These are phyloP conservation scores for Gynochthodes officinalis DNA, from an alignment of 257 asterid species.

Conservation along the genomic window DNA sequence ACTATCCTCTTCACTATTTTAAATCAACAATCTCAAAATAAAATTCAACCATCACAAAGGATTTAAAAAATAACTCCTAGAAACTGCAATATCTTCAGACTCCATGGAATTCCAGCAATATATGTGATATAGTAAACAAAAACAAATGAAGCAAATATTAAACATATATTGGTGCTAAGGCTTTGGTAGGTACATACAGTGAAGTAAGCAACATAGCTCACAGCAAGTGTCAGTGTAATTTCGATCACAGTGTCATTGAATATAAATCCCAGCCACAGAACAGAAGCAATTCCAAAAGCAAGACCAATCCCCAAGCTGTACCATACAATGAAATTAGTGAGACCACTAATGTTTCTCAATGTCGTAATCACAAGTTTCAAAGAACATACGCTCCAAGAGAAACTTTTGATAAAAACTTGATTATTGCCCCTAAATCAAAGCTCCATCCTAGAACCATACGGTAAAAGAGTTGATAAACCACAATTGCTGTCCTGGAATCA, in stretches of 20 bases:
- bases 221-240: slow-evolving; percentile 84
- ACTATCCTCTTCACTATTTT: neutral
- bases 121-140: neutral
- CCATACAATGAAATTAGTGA: slow-evolving; percentile 28
- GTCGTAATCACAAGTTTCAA: slow-evolving; percentile 21
- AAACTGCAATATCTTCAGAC: neutral
- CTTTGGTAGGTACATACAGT: slow-evolving; percentile 54
- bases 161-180: slow-evolving; percentile 14
- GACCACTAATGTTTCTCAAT: slow-evolving; percentile 20
- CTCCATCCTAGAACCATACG: slow-evolving; percentile 87
- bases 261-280: slow-evolving; percentile 92
- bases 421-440: slow-evolving; percentile 61
- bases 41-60: slow-evolving; percentile 1
- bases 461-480: slow-evolving; percentile 80
- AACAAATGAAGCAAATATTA: slow-evolving; percentile 1
- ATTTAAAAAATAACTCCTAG: neutral
- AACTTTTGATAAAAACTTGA: slow-evolving; percentile 63
- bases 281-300: slow-evolving; percentile 85
- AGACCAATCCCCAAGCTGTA: slow-evolving; percentile 80
- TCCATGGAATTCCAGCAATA: neutral
- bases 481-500: slow-evolving; percentile 85
- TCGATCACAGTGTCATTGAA: slow-evolving; percentile 97
- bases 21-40: no score
- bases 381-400: slow-evolving; percentile 93
- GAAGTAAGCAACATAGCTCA: slow-evolving; percentile 93